Evolutionary conservation across 306 rosid species (phyloP).

Genomic region (Vicia sativa): DNA sequence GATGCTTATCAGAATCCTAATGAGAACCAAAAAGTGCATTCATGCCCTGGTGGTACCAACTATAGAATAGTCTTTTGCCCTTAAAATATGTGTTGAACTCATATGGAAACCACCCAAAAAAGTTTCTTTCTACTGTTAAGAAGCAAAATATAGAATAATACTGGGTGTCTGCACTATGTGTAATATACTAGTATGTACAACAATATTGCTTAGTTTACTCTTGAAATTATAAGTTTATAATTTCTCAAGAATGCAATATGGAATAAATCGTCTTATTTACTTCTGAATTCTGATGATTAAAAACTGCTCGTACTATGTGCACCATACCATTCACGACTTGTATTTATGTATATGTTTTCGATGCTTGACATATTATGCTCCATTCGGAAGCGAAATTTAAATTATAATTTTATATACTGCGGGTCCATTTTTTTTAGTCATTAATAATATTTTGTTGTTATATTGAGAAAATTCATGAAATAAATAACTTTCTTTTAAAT

Average conservation of each 20-base stretch:
- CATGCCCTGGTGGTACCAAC: slow-evolving; percentile 20
- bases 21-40: not conserved
- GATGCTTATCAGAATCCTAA: not conserved
- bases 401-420: too few relatives aligned
- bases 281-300: not conserved
- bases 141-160: not conserved
- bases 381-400: too few relatives aligned
- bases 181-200: not conserved
- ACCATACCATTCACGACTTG: not conserved
- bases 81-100: not conserved
- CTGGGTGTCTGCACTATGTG: not conserved
- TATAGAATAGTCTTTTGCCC: slow-evolving; percentile 6
- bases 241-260: not conserved
- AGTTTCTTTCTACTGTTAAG: not conserved
- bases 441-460: too few relatives aligned
- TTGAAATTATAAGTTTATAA: not conserved
- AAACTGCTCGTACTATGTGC: not conserved
- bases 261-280: not conserved
- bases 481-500: too few relatives aligned
- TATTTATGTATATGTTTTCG: too few relatives aligned
- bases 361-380: too few relatives aligned
- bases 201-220: not conserved
- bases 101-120: not conserved
- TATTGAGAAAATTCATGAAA: too few relatives aligned
- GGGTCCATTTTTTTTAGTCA: too few relatives aligned